Evolutionary conservation across 2,329 filamentous ascomycete species (phyloP).

Genomic region (Ilyonectria robusta): DNA sequence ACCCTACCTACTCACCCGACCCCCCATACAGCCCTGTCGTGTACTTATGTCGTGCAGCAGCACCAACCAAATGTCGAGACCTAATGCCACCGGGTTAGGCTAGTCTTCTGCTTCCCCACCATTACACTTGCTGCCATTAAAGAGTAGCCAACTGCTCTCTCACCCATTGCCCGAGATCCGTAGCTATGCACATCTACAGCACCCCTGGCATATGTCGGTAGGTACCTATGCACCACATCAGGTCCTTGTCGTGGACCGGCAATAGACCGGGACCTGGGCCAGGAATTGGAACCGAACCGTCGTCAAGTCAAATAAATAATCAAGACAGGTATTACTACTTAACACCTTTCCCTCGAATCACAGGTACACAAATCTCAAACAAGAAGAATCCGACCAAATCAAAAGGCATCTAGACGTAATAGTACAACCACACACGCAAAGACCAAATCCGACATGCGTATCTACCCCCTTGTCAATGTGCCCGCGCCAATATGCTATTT

Average conservation of each 20-base stretch:
- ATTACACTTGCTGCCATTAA: neutral
- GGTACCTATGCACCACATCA: neutral
- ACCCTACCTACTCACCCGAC: neutral
- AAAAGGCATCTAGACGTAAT: conserved; percentile 33
- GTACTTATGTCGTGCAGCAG: neutral
- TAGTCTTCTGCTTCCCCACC: neutral
- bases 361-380: neutral
- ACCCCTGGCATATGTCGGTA: too few relatives aligned
- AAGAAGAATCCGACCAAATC: conserved; percentile 5
- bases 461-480: conserved; percentile 10
- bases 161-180: neutral
- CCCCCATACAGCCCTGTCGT: neutral
- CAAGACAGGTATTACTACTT: neutral
- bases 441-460: conserved; percentile 25
- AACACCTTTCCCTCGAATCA: neutral
- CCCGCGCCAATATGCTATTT: neutral
- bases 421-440: conserved; percentile 29
- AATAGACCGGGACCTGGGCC: neutral
- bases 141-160: neutral
- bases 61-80: neutral
- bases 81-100: neutral
- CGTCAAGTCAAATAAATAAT: neutral
- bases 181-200: neutral
- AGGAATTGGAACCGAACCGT: neutral
- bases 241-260: neutral